Evolutionary conservation across 345 rosid species (phyloP).

Genomic region (Anacardium occidentale): DNA sequence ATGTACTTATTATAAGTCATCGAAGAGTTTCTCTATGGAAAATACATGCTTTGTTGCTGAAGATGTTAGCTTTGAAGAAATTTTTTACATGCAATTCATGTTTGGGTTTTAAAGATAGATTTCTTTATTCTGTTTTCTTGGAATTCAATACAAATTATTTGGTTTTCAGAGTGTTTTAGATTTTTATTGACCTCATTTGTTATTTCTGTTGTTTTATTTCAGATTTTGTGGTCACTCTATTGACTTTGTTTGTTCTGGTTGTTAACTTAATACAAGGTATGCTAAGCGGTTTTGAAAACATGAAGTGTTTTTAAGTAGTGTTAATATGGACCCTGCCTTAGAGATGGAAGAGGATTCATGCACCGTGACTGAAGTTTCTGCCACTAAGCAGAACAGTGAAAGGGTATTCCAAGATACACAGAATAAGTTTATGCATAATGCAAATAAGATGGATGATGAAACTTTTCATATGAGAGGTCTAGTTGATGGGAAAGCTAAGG

Average conservation of each 20-base stretch:
- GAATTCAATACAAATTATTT: neutral
- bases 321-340: constrained; percentile 39
- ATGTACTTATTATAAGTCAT: neutral
- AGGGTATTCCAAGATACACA: constrained; percentile 24
- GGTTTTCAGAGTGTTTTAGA: neutral
- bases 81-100: neutral
- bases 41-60: neutral
- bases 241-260: neutral
- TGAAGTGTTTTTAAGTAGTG: constrained; percentile 7
- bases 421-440: constrained; percentile 36
- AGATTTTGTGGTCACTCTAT: neutral
- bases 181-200: constrained; percentile 9
- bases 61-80: neutral
- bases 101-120: constrained; percentile 2
- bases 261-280: neutral
- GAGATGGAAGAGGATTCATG: constrained; percentile 26
- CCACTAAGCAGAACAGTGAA: constrained; percentile 27
- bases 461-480: constrained; percentile 27
- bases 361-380: too few relatives aligned
- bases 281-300: neutral
- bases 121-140: neutral
- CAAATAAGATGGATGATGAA: constrained; percentile 43
- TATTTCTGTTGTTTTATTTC: neutral
- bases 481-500: constrained; percentile 20
- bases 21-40: neutral